Conservation (phyloP, 768 basidiomycete species). For the Rossbeevera mucosa region DNA sequence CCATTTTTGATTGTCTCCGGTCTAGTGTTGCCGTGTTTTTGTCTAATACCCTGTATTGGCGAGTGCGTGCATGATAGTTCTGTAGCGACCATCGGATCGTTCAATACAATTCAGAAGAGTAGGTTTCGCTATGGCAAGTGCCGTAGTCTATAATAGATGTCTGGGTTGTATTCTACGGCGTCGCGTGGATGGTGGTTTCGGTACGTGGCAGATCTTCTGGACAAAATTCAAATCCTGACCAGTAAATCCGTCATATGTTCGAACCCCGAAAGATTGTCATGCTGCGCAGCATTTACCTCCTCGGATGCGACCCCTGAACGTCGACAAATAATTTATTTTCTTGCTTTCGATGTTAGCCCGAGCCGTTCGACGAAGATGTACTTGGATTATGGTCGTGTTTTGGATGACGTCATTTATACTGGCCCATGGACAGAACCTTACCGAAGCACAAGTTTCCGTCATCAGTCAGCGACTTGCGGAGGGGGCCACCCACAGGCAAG, state of each 20-base stretch:
- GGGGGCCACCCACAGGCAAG: constrained; percentile 40
- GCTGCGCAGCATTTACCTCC: no score
- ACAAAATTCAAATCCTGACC: not conserved
- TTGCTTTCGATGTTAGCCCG: not conserved
- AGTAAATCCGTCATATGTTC: not conserved
- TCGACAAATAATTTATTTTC: not conserved
- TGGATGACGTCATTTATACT: constrained; percentile 2
- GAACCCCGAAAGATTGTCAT: no score
- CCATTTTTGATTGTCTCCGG: not conserved
- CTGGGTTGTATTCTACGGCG: no score
- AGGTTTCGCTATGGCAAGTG: not conserved
- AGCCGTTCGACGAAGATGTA: no score
- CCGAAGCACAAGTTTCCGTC: constrained; percentile 31
- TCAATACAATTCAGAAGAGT: not conserved
- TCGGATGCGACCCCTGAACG: no score
- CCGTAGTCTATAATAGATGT: no score
- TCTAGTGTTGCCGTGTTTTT: not conserved
- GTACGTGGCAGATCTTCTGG: no score
- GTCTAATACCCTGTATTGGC: not conserved
- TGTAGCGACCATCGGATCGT: not conserved
- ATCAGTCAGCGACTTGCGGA: constrained; percentile 37
- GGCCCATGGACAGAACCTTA: constrained; percentile 31
- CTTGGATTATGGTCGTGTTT: not conserved
- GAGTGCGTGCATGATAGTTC: not conserved
- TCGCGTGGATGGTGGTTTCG: no score